Evolutionary conservation across 2,329 filamentous ascomycete species (phyloP).

Genomic region (Aurifilum marmelostoma): DNA sequence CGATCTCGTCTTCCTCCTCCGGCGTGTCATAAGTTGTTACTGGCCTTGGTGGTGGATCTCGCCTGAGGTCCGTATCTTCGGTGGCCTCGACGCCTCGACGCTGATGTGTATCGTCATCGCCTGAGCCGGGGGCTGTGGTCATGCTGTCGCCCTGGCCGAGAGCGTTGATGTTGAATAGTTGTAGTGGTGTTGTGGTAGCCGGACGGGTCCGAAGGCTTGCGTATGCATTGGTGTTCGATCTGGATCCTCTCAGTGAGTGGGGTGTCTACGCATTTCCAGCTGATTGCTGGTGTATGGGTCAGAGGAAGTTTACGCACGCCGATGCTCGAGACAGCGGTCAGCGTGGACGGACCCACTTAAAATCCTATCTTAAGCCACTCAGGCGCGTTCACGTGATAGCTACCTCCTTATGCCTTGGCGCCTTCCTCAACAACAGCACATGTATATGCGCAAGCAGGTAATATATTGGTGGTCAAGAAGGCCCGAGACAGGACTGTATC

Average conservation of each 20-base stretch:
- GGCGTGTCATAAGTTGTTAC: not conserved
- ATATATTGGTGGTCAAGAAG: too few relatives aligned
- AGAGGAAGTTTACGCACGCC: not conserved
- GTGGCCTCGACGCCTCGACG: not conserved
- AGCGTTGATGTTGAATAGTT: not conserved
- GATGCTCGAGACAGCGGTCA: not conserved
- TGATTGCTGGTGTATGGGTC: not conserved
- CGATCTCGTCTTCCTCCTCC: constrained; percentile 3
- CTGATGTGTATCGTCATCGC: not conserved
- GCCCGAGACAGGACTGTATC: not conserved
- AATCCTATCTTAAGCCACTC: not conserved
- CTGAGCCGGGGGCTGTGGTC: not conserved
- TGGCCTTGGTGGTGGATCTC: constrained; percentile 8
- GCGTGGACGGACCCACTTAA: not conserved
- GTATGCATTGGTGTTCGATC: not conserved
- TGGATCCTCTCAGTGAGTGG: not conserved
- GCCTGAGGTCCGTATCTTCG: not conserved
- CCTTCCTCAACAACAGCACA: not conserved
- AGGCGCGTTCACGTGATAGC: not conserved
- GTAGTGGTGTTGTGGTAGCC: not conserved
- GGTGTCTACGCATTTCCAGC: not conserved
- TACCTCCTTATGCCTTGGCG: not conserved
- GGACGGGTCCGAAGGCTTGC: not conserved
- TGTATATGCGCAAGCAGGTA: not conserved
- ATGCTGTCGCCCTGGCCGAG: not conserved